These are phyloP conservation scores for Tylopilus sp. DNA, from an alignment of 1,284 basidiomycete species.

Conservation along the genomic window DNA sequence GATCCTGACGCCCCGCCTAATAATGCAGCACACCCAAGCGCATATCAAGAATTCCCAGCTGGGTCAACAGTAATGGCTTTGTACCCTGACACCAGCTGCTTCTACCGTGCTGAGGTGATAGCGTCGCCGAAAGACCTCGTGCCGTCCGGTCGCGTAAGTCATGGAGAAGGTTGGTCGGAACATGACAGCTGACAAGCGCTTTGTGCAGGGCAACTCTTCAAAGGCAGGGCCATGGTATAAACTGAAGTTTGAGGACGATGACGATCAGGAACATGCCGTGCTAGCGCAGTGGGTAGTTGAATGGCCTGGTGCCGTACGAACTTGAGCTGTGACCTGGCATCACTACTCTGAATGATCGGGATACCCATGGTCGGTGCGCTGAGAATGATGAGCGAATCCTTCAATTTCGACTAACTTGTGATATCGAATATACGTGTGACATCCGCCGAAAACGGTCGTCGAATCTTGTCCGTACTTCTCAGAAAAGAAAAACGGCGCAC, in stretches of 20 bases:
- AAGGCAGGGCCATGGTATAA: conserved; percentile 69
- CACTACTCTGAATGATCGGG: too few species aligned
- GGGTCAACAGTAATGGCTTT: conserved; percentile 83
- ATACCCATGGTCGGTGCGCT: too few species aligned
- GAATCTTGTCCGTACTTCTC: too few species aligned
- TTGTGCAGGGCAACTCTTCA: conserved; percentile 47
- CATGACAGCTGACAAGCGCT: conserved; percentile 8
- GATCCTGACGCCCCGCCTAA: conserved; percentile 70
- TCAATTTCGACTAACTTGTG: too few species aligned
- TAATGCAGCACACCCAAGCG: conserved; percentile 70
- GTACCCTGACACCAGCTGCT: conserved; percentile 88
- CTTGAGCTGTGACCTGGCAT: conserved; percentile 15
- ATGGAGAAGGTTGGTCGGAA: conserved; percentile 1
- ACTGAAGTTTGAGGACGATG: conserved; percentile 86
- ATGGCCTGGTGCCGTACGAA: conserved; percentile 64
- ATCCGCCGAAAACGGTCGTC: too few species aligned
- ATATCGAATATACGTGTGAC: too few species aligned
- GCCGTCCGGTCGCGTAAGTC: conserved; percentile 60
- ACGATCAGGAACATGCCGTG: conserved; percentile 80
- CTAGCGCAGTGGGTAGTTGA: conserved; percentile 81
- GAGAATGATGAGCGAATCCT: too few species aligned
- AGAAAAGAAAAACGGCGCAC: too few species aligned
- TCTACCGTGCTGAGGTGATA: conserved; percentile 85
- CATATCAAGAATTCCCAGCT: conserved; percentile 77
- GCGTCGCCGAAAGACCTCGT: conserved; percentile 70